These are phyloP conservation scores for Ceriops tagal DNA, from an alignment of 345 rosid genomes.

Conservation along the genomic window DNA sequence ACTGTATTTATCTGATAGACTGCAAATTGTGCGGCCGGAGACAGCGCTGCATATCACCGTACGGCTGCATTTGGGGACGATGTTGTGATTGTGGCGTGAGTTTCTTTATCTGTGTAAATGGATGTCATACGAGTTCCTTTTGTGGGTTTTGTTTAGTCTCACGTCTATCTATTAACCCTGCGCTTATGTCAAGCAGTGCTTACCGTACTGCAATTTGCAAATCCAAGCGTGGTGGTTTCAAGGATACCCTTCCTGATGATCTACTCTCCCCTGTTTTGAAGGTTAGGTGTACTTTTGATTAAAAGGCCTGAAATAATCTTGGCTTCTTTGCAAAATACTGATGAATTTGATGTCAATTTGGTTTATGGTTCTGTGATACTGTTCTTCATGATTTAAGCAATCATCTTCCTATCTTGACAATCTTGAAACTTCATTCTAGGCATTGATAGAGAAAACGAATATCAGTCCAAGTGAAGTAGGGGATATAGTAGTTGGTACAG, in stretches of 20 bases:
- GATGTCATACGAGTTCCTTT: not conserved
- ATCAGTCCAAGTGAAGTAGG: slow-evolving; percentile 81
- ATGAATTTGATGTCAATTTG: not conserved
- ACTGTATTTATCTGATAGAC: slow-evolving; percentile 33
- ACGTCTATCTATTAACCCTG: not conserved
- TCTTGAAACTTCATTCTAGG: slow-evolving; percentile 36
- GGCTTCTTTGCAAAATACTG: not conserved
- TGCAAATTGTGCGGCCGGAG: slow-evolving; percentile 66
- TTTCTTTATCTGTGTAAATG: slow-evolving; percentile 10
- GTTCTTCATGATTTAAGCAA: not conserved
- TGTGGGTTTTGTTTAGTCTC: not conserved
- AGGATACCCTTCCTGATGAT: slow-evolving; percentile 87
- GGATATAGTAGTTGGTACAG: slow-evolving; percentile 93
- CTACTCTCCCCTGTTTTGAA: slow-evolving; percentile 73
- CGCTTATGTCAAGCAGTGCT: slow-evolving; percentile 44
- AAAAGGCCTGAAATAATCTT: not conserved
- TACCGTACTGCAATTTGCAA: slow-evolving; percentile 90
- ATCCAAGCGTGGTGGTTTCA: slow-evolving; percentile 86
- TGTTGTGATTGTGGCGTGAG: slow-evolving; percentile 90
- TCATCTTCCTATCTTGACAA: not conserved
- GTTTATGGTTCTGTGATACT: no score
- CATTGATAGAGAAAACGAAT: slow-evolving; percentile 63
- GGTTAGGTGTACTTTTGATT: slow-evolving; percentile 35
- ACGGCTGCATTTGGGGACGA: slow-evolving; percentile 78
- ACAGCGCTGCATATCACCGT: slow-evolving; percentile 51